Base-by-base conservation (phyloP, 2,329 filamentous ascomycete genomes). In the Venturia pyrina region DNA sequence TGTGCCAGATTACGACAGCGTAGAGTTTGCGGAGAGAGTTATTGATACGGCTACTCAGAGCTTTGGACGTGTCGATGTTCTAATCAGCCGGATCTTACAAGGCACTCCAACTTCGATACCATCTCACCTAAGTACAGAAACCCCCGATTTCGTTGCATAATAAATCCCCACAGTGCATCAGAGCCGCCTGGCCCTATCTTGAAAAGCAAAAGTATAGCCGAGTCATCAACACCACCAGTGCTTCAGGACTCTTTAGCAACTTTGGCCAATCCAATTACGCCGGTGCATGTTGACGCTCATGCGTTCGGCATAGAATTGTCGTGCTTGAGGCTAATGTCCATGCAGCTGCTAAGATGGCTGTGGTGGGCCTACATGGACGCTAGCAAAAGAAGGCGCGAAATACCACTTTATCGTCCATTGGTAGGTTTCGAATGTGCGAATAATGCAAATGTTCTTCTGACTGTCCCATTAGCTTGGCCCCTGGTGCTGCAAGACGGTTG, bases 261-360 rank as follows among this genome's bases (percentile, higher is more conserved):
- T 97, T 97, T 74, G 95, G 93, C 70, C 93, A 98, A 81, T 86
- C 88, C 76, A 97, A 97, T 80, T 98, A 99, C 81, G 96, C 93
- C 64, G 83, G 83, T 86, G 77, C 68, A 80, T 43, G 24, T 34
- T 24, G 41, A 46, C 11, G 34, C 24, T 28, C 17, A 10, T 34
- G 24, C 53, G 2, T 46, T 53, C 32, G 3, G 43, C 24, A 48
- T n/a, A 24, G 15, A 19, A 40, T n/a, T 19, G 17, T 37, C 34
- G 24, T 64, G 57, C 34, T 68, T 57, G 53, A 34, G 28, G 32
- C 53, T n/a, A 57, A 57, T 1, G 13, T 34, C 21, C 24, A 37
- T 57, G 53, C 53, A 82, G 93, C 95, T 68, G 95, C 95, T 74
- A 99, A 98, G 83, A 84, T 98, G n/a, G n/a, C n/a, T n/a, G n/a